Evolutionary conservation across 169 alveolate species (phyloP).

Genomic region (Plasmodium malariae): DNA sequence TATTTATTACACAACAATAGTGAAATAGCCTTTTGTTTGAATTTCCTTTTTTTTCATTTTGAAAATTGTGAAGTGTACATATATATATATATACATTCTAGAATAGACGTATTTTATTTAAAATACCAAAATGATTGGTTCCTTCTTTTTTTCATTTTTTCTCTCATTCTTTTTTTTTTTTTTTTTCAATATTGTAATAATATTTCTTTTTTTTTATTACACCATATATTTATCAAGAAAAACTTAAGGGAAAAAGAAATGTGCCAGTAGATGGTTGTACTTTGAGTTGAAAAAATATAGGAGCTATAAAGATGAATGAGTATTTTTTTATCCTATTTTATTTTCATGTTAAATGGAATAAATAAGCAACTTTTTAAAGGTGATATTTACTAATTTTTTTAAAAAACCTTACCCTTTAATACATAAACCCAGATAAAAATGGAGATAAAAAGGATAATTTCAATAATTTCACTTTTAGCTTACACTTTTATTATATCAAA

Average conservation of each 20-base stretch:
- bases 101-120: background rate
- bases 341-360: too few relatives aligned
- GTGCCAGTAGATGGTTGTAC: background rate
- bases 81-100: background rate
- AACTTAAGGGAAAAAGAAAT: conserved; percentile 1
- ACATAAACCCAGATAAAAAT: too few relatives aligned
- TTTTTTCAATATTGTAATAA: conserved; percentile 6
- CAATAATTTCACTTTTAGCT: too few relatives aligned
- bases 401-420: too few relatives aligned
- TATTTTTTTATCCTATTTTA: too few relatives aligned
- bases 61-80: background rate
- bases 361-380: too few relatives aligned
- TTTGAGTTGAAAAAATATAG: background rate
- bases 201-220: conserved; percentile 27
- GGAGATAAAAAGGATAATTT: too few relatives aligned
- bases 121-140: conserved; percentile 22
- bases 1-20: background rate
- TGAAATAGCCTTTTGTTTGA: background rate
- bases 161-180: conserved; percentile 12
- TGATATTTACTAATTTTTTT: too few relatives aligned
- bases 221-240: conserved; percentile 7
- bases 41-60: background rate
- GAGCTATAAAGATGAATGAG: background rate
- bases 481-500: too few relatives aligned
- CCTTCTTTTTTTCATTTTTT: conserved; percentile 32